Evolutionary conservation across 2,329 filamentous ascomycete genomes (phyloP).

Genomic region (Fusarium beomiforme): DNA sequence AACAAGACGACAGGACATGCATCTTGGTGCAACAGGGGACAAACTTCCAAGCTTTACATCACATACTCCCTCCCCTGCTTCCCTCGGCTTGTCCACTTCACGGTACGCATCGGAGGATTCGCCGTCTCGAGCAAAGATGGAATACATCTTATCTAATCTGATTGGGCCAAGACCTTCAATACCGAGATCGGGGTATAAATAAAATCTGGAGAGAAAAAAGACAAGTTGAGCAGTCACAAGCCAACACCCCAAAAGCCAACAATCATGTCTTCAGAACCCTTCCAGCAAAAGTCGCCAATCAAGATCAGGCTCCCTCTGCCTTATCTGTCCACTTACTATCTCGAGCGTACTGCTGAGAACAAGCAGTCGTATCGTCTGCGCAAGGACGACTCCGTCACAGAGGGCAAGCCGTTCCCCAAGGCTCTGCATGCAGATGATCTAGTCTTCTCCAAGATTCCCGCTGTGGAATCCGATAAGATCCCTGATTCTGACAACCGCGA

Average conservation of each 20-base stretch:
- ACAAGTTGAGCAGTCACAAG: constrained; percentile 5
- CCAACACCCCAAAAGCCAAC: background rate
- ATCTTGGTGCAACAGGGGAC: background rate
- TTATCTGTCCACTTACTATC: constrained; percentile 41
- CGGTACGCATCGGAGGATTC: constrained; percentile 16
- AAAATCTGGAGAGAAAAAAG: constrained; percentile 32
- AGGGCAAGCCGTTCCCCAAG: constrained; percentile 34
- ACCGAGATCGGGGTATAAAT: constrained; percentile 36
- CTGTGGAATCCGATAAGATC: constrained; percentile 37
- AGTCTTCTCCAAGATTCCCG: constrained; percentile 31
- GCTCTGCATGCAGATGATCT: constrained; percentile 33
- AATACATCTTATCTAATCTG: constrained; percentile 25
- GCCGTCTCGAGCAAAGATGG: background rate
- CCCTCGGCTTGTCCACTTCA: background rate
- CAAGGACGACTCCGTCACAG: constrained; percentile 24
- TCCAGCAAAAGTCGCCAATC: constrained; percentile 33
- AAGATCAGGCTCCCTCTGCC: constrained; percentile 56
- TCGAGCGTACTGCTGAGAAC: constrained; percentile 25
- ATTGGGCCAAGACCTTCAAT: constrained; percentile 17
- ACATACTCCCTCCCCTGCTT: constrained; percentile 23
- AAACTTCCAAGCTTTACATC: constrained; percentile 20
- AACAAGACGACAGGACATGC: background rate
- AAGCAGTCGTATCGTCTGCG: constrained; percentile 35
- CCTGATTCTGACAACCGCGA: constrained; percentile 50
- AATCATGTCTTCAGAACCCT: constrained; percentile 37